Base-by-base conservation (phyloP, 148 eudicot species). In the Chenopodium suecicum region DNA sequence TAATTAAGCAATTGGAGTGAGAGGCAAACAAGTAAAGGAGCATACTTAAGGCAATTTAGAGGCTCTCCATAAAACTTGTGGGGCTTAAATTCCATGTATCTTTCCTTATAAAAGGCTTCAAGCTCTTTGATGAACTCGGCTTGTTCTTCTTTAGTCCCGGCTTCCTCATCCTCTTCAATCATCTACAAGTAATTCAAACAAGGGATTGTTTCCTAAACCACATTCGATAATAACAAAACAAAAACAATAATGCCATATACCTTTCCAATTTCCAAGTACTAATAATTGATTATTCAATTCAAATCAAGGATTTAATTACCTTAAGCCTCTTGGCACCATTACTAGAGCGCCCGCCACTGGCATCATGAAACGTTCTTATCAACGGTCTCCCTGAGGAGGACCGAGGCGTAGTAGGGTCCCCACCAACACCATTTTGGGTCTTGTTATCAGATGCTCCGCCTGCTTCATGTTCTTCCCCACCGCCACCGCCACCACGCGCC, bases 41-140 rank as follows among this genome's bases (percentile, higher is more conserved):
- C 89, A 74, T 89, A 96, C 99, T 96, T 96, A 67, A 94, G 91
- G 77, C 87, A 91, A 78, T 96, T 96, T 52, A 96, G 76, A 34
- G 94, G 94, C 77, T 91, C 94, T 83, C 98, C 98, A 76, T 96
- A 96, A 84, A 96, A 96, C 86, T 88, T 94, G 50, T 97, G 98
- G 13, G 97, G 89, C 81, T 90, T 96, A 78, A 94, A 96, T 22
- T 94, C 99, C 86, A 88, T 41, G 74, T 78, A 84, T 87, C 82
- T 87, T 85, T 83, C 92, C 82, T 87, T 88, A 67, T 90, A 88
- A 60, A 93, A 90, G 79, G 76, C 82, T 48, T 92, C 94, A 75
- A 96, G 83, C 78, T 89, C 97, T 79, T 85, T 91, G 90, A 94
- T 91, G 84, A 96, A 96, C 65, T 89, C 93, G 11, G 86, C 88